A percentile compares a stretch with the other conserved stretches of the same genome.
phyloP scores from a whole-genome alignment of 1,284 basidiomycete genomes.

The Rhodotorula sp. region DNA sequence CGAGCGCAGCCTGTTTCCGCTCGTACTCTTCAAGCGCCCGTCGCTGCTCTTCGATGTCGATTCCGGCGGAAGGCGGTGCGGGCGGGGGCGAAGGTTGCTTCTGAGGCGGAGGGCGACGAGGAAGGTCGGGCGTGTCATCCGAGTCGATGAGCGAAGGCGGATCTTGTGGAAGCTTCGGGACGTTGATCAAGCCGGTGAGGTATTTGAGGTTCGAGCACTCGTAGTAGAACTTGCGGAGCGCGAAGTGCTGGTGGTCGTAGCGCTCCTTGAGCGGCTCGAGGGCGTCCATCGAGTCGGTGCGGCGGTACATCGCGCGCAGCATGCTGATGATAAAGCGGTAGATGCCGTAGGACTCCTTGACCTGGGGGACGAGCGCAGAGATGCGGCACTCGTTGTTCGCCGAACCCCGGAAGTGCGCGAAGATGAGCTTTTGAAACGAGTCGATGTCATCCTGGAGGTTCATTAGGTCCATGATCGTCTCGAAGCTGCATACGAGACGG shows the following conservation, averaged over 20 bases:
- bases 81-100: conserved; percentile 24
- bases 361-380: conserved; percentile 84
- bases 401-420: conserved; percentile 84
- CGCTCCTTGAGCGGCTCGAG: conserved; percentile 80
- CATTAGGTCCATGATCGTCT: conserved; percentile 95
- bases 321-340: conserved; percentile 97
- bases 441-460: conserved; percentile 94
- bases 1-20: conserved; percentile 70
- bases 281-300: conserved; percentile 81
- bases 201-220: conserved; percentile 97
- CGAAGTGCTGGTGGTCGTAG: conserved; percentile 83
- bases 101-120: conserved; percentile 64
- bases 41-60: conserved; percentile 88
- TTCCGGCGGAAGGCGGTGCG: conserved; percentile 43
- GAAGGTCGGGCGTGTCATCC: conserved; percentile 79
- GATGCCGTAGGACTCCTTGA: conserved; percentile 96
- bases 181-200: conserved; percentile 90
- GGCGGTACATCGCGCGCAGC: conserved; percentile 89
- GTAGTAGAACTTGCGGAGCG: conserved; percentile 91
- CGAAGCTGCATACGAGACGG: conserved; percentile 64
- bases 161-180: conserved; percentile 91
- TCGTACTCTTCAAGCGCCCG: conserved; percentile 96
- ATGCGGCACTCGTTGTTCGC: conserved; percentile 94
- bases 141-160: conserved; percentile 86
- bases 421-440: conserved; percentile 93